These are phyloP conservation scores for Venturia aucupariae DNA, from an alignment of 2,329 filamentous ascomycete genomes.

Conservation along the genomic window DNA sequence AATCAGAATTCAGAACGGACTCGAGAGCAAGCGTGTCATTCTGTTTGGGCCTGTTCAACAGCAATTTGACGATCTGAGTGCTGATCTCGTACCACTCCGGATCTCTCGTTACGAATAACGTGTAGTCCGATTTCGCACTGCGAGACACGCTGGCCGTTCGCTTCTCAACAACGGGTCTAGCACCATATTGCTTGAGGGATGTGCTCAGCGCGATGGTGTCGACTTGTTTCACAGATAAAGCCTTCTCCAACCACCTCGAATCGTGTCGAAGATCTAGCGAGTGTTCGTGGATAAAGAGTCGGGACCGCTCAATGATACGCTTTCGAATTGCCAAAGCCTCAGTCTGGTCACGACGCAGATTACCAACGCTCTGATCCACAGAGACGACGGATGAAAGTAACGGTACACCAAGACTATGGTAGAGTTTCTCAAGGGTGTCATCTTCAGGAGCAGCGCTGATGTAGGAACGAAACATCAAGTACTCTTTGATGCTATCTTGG, in stretches of 20 bases:
- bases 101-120: constrained; percentile 67
- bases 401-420: constrained; percentile 68
- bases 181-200: constrained; percentile 60
- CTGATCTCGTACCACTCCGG: constrained; percentile 89
- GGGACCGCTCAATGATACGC: constrained; percentile 76
- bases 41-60: constrained; percentile 75
- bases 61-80: constrained; percentile 70
- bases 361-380: constrained; percentile 65
- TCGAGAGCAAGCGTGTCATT: constrained; percentile 87
- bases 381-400: constrained; percentile 69
- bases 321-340: constrained; percentile 62
- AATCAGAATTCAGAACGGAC: constrained; percentile 75
- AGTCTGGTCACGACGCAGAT: constrained; percentile 55
- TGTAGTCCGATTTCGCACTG: constrained; percentile 45
- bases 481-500: constrained; percentile 41
- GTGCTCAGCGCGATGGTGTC: constrained; percentile 68
- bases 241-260: constrained; percentile 80
- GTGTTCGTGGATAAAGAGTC: constrained; percentile 83
- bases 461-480: constrained; percentile 75
- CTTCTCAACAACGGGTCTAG: constrained; percentile 49
- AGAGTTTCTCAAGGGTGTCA: constrained; percentile 76
- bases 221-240: constrained; percentile 69
- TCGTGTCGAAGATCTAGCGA: constrained; percentile 74
- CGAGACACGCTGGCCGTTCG: constrained; percentile 61
- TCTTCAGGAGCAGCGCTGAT: constrained; percentile 86